Evolutionary conservation across 345 rosid species (phyloP).

Genomic region (Sisymbrium irio): DNA sequence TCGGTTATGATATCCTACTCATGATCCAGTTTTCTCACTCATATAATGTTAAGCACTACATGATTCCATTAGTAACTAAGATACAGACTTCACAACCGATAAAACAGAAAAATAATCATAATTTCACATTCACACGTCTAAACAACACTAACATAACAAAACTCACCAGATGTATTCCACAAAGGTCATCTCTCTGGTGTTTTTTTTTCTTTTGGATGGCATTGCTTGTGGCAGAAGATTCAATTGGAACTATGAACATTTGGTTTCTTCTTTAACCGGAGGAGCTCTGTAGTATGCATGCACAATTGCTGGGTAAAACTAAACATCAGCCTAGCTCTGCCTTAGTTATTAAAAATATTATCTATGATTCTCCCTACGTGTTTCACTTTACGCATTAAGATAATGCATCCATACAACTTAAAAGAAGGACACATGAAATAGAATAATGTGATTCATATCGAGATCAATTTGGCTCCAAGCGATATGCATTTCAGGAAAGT

Average conservation of each 20-base stretch:
- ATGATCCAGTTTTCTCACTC: too few species aligned
- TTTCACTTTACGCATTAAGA: not conserved
- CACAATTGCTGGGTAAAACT: conserved; percentile 48
- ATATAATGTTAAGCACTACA: too few species aligned
- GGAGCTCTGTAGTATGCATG: conserved; percentile 50
- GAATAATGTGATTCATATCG: conserved; percentile 26
- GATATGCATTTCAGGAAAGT: conserved; percentile 48
- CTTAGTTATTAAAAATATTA: conserved; percentile 47
- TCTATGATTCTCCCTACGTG: conserved; percentile 48
- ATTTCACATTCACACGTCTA: not conserved
- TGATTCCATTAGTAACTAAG: conserved; percentile 2
- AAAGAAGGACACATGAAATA: not conserved
- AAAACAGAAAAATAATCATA: not conserved
- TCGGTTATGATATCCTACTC: too few species aligned
- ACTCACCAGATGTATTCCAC: conserved; percentile 2
- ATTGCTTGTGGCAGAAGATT: conserved; percentile 12
- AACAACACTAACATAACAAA: conserved; percentile 12
- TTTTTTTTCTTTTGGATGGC: not conserved
- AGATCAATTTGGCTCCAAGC: conserved; percentile 46
- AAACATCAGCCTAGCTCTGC: conserved; percentile 50
- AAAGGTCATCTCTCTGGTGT: not conserved
- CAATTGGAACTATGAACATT: conserved; percentile 24
- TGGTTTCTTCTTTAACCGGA: conserved; percentile 27
- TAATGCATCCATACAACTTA: not conserved
- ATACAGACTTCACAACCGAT: not conserved